Conservation (phyloP, 2,329 filamentous ascomycete species). For the Trichoderma sp. region DNA sequence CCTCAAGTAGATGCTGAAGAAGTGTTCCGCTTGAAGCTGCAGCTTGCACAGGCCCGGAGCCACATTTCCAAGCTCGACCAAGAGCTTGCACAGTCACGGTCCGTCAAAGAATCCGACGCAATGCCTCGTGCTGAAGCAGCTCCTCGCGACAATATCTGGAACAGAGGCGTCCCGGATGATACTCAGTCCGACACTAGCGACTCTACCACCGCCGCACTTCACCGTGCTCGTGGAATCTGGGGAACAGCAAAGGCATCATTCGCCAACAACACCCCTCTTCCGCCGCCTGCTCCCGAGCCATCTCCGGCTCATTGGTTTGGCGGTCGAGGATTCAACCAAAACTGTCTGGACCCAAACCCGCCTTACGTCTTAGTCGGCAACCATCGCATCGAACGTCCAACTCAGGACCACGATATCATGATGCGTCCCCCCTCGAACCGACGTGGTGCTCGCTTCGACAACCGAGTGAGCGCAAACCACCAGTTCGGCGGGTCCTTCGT, state of each 20-base stretch:
- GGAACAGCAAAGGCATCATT: constrained; percentile 51
- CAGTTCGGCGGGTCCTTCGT: constrained; percentile 43
- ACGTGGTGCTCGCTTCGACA: constrained; percentile 53
- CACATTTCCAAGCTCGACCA: constrained; percentile 72
- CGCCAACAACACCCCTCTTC: constrained; percentile 38
- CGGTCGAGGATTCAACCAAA: constrained; percentile 44
- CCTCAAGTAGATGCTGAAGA: constrained; percentile 54
- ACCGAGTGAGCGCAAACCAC: constrained; percentile 44
- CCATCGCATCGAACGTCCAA: constrained; percentile 51
- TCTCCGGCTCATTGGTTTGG: constrained; percentile 49
- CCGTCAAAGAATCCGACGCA: constrained; percentile 53
- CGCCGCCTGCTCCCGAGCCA: constrained; percentile 44
- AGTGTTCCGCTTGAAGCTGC: constrained; percentile 67
- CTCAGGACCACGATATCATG: constrained; percentile 53
- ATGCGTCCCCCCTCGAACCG: constrained; percentile 48
- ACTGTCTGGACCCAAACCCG: constrained; percentile 46
- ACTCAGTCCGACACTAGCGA: constrained; percentile 60
- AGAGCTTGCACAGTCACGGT: constrained; percentile 67
- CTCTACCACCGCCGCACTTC: constrained; percentile 55
- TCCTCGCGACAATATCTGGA: constrained; percentile 54
- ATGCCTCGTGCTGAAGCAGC: constrained; percentile 31
- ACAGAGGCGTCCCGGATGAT: constrained; percentile 51
- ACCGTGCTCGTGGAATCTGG: constrained; percentile 60
- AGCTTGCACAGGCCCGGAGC: constrained; percentile 70
- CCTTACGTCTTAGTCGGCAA: constrained; percentile 44